Conservation (phyloP, 192 early-diverging fungal genomes). For the Cetraspora pellucida region DNA sequence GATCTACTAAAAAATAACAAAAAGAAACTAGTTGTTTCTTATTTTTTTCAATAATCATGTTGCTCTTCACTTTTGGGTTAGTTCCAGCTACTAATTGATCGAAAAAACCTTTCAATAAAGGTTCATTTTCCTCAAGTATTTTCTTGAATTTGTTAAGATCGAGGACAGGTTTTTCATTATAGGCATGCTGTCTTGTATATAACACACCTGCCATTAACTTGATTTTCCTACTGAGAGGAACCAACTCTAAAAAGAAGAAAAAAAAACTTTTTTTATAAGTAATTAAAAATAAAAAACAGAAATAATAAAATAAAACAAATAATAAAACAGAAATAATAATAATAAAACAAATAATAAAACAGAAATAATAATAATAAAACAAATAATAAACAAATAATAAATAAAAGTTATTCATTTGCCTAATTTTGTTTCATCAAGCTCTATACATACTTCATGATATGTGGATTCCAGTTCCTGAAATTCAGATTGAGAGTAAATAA, state of each 20-base stretch:
- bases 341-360: too few species aligned
- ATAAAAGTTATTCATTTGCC: background rate
- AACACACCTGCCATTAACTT: background rate
- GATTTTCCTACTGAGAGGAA: too few species aligned
- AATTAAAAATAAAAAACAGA: background rate
- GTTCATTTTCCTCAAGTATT: conserved; percentile 18
- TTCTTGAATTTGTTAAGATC: conserved; percentile 12
- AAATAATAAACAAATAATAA: background rate
- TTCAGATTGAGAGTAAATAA: too few species aligned
- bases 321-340: too few species aligned
- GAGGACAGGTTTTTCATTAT: conserved; percentile 19
- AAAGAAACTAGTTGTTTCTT: conserved; percentile 25
- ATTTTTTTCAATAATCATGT: conserved; percentile 25
- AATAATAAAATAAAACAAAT: background rate
- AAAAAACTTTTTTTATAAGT: conserved; percentile 5
- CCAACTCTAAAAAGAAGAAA: background rate
- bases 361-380: background rate
- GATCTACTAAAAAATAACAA: background rate
- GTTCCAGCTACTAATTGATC: background rate
- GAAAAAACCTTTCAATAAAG: background rate
- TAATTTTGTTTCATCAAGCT: background rate
- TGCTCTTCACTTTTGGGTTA: conserved; percentile 9
- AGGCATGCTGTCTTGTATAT: background rate
- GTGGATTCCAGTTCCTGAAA: too few species aligned
- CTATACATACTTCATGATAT: too few species aligned